Conservation (phyloP, 495 filamentous ascomycete genomes). For the Hypoxylon lienhwacheense region DNA sequence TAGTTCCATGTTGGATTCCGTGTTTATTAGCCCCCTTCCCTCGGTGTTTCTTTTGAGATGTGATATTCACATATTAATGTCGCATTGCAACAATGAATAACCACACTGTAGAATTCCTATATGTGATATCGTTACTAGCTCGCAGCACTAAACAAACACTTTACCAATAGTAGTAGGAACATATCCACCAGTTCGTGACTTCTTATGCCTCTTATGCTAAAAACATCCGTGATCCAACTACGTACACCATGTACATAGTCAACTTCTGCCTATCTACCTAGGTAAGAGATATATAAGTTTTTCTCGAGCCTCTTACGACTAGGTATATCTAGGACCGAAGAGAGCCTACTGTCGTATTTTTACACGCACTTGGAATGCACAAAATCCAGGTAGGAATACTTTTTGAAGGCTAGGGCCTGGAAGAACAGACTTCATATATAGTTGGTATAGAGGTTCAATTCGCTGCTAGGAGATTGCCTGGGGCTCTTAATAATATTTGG, state of each 20-base stretch:
- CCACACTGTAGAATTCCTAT: slow-evolving; percentile 21
- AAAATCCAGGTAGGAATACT: too few species aligned
- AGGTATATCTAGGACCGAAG: slow-evolving; percentile 17
- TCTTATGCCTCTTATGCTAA: slow-evolving; percentile 14
- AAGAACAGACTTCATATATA: slow-evolving; percentile 8
- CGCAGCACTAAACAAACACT: slow-evolving; percentile 2
- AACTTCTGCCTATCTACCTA: slow-evolving; percentile 14
- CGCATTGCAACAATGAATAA: slow-evolving; percentile 23
- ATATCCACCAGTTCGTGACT: slow-evolving; percentile 5
- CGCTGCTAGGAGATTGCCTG: slow-evolving; percentile 22
- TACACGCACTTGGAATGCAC: too few species aligned
- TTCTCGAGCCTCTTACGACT: too few species aligned
- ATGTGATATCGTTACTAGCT: slow-evolving; percentile 21
- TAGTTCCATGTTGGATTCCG: slow-evolving; percentile 30
- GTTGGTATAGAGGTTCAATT: slow-evolving; percentile 17
- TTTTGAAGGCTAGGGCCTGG: slow-evolving; percentile 13
- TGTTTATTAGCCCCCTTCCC: slow-evolving; percentile 24
- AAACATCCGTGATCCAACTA: too few species aligned
- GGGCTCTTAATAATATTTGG: slow-evolving; percentile 20
- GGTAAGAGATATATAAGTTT: slow-evolving; percentile 26
- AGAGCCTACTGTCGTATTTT: slow-evolving; percentile 23
- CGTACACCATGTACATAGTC: slow-evolving; percentile 4
- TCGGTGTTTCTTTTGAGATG: slow-evolving; percentile 37
- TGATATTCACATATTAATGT: slow-evolving; percentile 36
- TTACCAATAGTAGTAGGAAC: slow-evolving; percentile 15